Conservation (phyloP, 2,329 filamentous ascomycete species). For the Sporothrix dimorphospora region DNA sequence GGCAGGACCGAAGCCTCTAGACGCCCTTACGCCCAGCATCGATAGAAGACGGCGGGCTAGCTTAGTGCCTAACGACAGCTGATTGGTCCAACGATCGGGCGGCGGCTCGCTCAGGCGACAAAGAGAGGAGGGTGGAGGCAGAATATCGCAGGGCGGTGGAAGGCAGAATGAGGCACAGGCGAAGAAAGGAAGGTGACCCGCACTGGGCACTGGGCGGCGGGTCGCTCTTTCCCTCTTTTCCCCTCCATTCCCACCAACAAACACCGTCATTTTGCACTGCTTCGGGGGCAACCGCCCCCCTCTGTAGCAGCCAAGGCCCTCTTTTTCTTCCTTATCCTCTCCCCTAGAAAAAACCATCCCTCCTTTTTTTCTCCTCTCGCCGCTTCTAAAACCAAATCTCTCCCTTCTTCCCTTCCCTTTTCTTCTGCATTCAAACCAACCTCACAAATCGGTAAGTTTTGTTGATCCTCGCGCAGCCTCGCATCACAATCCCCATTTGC, state of each 20-base stretch:
- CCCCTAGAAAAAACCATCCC: constrained; percentile 25
- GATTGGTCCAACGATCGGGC: constrained; percentile 7
- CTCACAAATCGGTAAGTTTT: constrained; percentile 19
- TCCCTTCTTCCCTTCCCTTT: constrained; percentile 21
- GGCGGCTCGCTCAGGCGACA: constrained; percentile 8
- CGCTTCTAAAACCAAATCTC: constrained; percentile 26
- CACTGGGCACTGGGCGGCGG: constrained; percentile 7
- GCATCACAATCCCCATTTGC: constrained; percentile 7
- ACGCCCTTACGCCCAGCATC: constrained; percentile 19
- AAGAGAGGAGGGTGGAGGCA: no score
- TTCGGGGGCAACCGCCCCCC: background rate
- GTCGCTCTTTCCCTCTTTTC: constrained; percentile 27
- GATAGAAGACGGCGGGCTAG: background rate
- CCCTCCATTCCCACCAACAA: constrained; percentile 24
- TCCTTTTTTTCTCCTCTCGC: constrained; percentile 24
- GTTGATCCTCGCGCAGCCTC: constrained; percentile 11
- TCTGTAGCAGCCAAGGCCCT: constrained; percentile 19
- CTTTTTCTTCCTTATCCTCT: constrained; percentile 16
- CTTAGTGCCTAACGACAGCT: constrained; percentile 16
- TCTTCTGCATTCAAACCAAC: constrained; percentile 7
- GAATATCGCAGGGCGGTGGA: background rate
- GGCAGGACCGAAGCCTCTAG: constrained; percentile 6
- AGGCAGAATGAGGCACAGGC: constrained; percentile 6
- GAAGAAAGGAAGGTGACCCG: constrained; percentile 19
- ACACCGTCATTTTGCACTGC: constrained; percentile 17